Evolutionary conservation across 2,329 filamentous ascomycete genomes (phyloP).

Genomic region (Leptographium flavum): DNA sequence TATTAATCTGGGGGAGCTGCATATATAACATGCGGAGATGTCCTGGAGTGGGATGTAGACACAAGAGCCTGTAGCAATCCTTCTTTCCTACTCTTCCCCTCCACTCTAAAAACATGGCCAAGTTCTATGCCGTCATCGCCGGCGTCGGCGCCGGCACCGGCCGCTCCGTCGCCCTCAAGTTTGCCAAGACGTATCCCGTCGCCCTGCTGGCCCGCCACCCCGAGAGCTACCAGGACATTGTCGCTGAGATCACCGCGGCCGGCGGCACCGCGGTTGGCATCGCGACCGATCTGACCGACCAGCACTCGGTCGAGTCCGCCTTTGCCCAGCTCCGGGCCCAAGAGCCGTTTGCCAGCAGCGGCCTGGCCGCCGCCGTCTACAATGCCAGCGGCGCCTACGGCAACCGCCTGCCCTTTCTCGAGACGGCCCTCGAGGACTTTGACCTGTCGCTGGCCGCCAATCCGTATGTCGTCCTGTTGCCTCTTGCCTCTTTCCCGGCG

Average conservation of each 20-base stretch:
- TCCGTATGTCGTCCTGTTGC: constrained; percentile 25
- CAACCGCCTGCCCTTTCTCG: constrained; percentile 41
- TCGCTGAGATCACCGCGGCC: constrained; percentile 49
- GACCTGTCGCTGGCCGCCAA: constrained; percentile 29
- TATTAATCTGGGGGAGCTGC: neutral
- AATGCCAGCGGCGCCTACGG: constrained; percentile 45
- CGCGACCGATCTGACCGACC: constrained; percentile 46
- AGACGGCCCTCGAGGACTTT: constrained; percentile 35
- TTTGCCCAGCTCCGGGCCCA: constrained; percentile 48
- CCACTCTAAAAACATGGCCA: constrained; percentile 11
- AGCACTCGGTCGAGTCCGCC: constrained; percentile 36
- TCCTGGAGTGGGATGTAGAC: too few relatives aligned
- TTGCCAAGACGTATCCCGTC: constrained; percentile 54
- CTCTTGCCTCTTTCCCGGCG: neutral
- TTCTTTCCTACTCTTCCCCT: too few relatives aligned
- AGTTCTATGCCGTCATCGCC: constrained; percentile 52
- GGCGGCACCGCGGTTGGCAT: constrained; percentile 62
- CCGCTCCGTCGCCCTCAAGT: constrained; percentile 33
- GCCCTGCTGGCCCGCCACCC: constrained; percentile 59
- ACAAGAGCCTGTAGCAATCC: too few relatives aligned
- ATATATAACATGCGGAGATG: neutral
- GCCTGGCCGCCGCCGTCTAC: constrained; percentile 52
- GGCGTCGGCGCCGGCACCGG: constrained; percentile 57
- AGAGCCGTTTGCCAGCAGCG: constrained; percentile 30
- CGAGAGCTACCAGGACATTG: constrained; percentile 50